These are phyloP conservation scores for Lichtheimia ornata DNA, from an alignment of 371 early-diverging fungal genomes.

Conservation along the genomic window DNA sequence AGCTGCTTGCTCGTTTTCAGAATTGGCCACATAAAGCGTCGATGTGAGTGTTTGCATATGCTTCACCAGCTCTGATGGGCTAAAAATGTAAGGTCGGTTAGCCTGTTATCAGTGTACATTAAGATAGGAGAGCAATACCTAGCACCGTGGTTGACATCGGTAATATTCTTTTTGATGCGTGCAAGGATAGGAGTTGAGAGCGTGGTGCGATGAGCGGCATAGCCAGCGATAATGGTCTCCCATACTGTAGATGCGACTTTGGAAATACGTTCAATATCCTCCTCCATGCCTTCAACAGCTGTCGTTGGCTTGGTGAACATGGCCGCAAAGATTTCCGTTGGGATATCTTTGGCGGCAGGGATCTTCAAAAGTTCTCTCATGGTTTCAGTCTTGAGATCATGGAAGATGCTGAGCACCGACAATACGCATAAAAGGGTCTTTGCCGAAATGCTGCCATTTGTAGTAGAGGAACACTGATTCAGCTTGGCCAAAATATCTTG, in stretches of 20 bases:
- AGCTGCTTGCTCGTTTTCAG: slow-evolving; percentile 5
- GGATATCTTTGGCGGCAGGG: neutral
- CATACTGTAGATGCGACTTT: slow-evolving; percentile 21
- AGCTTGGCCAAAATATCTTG: neutral
- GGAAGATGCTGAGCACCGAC: neutral
- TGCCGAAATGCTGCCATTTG: too few species aligned
- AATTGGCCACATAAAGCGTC: neutral
- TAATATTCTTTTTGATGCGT: slow-evolving; percentile 45
- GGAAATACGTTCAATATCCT: neutral
- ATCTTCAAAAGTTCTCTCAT: neutral
- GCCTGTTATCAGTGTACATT: neutral
- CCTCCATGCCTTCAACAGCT: slow-evolving; percentile 7
- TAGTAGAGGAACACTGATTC: neutral
- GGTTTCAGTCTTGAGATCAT: neutral
- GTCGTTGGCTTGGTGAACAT: slow-evolving; percentile 22
- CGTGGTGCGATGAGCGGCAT: neutral
- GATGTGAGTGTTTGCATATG: slow-evolving; percentile 19
- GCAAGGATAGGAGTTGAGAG: slow-evolving; percentile 12
- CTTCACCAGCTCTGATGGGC: slow-evolving; percentile 21
- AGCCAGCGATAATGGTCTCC: slow-evolving; percentile 12
- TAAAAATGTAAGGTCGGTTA: neutral
- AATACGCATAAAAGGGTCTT: too few species aligned
- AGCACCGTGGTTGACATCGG: slow-evolving; percentile 39
- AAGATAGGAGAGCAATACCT: slow-evolving; percentile 32
- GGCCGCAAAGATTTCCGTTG: slow-evolving; percentile 29